These are phyloP conservation scores for Zygosaccharomyces bailii DNA, from an alignment of 805 yeast species.

Conservation along the genomic window DNA sequence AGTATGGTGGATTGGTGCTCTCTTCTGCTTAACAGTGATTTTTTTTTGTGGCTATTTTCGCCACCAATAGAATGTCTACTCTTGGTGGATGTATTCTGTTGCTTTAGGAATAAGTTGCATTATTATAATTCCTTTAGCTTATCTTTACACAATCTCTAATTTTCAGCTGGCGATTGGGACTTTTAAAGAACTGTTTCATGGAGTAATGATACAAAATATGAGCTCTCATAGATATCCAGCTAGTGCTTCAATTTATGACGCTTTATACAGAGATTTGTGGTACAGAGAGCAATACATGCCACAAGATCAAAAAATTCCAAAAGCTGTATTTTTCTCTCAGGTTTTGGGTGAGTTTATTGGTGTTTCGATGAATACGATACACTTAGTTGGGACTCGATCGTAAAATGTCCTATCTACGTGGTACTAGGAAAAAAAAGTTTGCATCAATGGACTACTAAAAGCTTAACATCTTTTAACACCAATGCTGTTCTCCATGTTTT, in stretches of 20 bases:
- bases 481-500: slow-evolving; percentile 57
- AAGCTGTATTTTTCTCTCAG: slow-evolving; percentile 55
- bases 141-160: slow-evolving; percentile 49
- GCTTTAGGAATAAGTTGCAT: slow-evolving; percentile 44
- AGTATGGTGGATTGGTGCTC: slow-evolving; percentile 42
- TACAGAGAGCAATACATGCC: slow-evolving; percentile 43
- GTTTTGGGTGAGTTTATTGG: slow-evolving; percentile 21
- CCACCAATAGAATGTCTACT: slow-evolving; percentile 35
- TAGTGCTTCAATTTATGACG: slow-evolving; percentile 48
- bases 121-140: slow-evolving; percentile 48
- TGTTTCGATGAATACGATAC: slow-evolving; percentile 33
- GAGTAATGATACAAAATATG: slow-evolving; percentile 41
- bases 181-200: slow-evolving; percentile 48
- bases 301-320: slow-evolving; percentile 58
- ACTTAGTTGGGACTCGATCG: slow-evolving; percentile 27
- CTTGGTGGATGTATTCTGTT: slow-evolving; percentile 36
- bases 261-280: slow-evolving; percentile 54
- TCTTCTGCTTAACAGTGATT: slow-evolving; percentile 37
- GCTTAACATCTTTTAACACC: slow-evolving; percentile 42
- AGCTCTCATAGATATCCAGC: slow-evolving; percentile 41
- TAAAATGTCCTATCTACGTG: slow-evolving; percentile 28
- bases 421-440: slow-evolving; percentile 44
- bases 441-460: slow-evolving; percentile 41
- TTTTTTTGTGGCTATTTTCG: slow-evolving; percentile 36
- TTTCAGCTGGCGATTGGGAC: slow-evolving; percentile 53